Evolutionary conservation across 805 yeast species (phyloP), one percentile per base, ranked within the genome.

Genomic region (Nakazawaea holstii): DNA sequence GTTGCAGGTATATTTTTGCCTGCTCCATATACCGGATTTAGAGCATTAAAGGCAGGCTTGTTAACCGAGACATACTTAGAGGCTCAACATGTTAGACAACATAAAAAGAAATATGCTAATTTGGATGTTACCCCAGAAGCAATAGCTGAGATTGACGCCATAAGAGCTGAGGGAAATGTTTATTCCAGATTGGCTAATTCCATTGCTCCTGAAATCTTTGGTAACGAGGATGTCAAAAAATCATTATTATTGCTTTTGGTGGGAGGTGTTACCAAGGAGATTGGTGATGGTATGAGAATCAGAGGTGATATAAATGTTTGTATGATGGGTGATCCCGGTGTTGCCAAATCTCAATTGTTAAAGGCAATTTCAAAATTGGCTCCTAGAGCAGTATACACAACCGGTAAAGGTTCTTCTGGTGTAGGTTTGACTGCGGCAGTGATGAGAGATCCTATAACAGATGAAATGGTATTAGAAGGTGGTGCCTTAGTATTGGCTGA

Each of bases 241-340:
- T 91, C 97, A 6, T 69, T 94, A 51, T 69, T 94, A 37, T 67
- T 94, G 50, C 72, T 94, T 52, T 73, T 94, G 39, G 89, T 94
- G 54, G 97, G 99, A 44, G 99, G 99, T 59, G 97, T 91, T 39
- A 87, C 95, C 42, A 94, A 94, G 64, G 87, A 82, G 59, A 81
- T 92, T 57, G 96, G 95, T 39, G 99, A 94, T 68, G 99, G 99
- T 55, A 82, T 94, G 88, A 82, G 85, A 60, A 94, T 94, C 59
- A 83, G 99, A 72, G 99, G 99, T 59, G 99, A 94, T 64, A 87
- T 94, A 56, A 94, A 94, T 61, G 79, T 94, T 47, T 85, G 97
- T 69, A 74, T 94, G 45, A 92, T 94, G 97, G 99, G 99, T 58
- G 99, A 94, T 62, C 99, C 99, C 37, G 99, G 99, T 74, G 99